A percentile compares a stretch with the other conserved stretches of the same genome.
phyloP scores from a whole-genome alignment of 495 filamentous ascomycete species.

The Xylaria venustula region DNA sequence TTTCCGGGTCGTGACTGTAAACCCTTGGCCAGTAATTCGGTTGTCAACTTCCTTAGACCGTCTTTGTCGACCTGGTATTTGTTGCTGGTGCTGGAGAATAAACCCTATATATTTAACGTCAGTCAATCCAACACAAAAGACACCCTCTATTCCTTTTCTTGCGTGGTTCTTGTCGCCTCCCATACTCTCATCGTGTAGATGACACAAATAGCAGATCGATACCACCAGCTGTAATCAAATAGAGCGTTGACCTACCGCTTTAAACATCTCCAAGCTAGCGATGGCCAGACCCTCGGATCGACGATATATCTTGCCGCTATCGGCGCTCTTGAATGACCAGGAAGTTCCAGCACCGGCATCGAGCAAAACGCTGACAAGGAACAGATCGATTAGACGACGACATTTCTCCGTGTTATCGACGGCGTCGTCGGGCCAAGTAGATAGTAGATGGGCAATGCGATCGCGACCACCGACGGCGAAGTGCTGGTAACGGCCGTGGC shows the following conservation, averaged over 20 bases:
- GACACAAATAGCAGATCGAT: neutral
- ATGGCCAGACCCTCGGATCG: constrained; percentile 92
- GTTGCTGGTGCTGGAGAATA: constrained; percentile 81
- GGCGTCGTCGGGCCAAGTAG: constrained; percentile 55
- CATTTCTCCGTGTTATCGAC: constrained; percentile 71
- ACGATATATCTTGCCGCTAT: constrained; percentile 80
- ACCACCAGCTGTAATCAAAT: neutral
- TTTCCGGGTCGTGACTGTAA: constrained; percentile 82
- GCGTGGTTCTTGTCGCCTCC: neutral
- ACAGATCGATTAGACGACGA: constrained; percentile 77
- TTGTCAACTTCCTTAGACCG: constrained; percentile 72
- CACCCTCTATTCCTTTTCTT: neutral
- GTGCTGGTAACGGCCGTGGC: constrained; percentile 87
- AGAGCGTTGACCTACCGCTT: constrained; percentile 43
- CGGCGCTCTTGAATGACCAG: constrained; percentile 88
- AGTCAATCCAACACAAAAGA: neutral
- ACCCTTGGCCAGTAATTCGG: constrained; percentile 67
- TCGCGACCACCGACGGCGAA: constrained; percentile 81
- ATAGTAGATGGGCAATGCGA: constrained; percentile 69
- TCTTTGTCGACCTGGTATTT: constrained; percentile 86
- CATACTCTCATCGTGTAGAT: neutral
- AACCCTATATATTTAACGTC: constrained; percentile 51
- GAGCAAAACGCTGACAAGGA: constrained; percentile 85
- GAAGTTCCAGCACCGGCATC: constrained; percentile 81
- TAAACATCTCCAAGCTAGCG: constrained; percentile 97